Conservation (phyloP, 352 stramenopile species). For the Phytophthora pluvialis region DNA sequence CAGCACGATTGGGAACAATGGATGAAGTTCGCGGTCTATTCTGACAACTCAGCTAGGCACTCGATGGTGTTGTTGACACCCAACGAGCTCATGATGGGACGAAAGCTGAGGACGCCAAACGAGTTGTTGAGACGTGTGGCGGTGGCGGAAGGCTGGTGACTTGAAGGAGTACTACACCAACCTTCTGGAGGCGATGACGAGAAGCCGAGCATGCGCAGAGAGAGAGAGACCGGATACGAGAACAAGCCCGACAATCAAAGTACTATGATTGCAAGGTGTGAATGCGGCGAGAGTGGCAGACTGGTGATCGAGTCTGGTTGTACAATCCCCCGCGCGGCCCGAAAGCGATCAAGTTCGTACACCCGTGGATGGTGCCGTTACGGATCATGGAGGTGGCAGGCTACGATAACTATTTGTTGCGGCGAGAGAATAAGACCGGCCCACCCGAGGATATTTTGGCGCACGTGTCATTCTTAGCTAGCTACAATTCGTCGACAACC, state of each 20-base stretch:
- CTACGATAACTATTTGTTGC: conserved; percentile 1
- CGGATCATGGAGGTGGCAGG: background rate
- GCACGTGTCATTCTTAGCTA: conserved; percentile 4
- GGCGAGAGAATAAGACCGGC: background rate
- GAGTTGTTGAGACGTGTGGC: background rate
- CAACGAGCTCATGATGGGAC: background rate
- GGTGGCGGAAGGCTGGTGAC: background rate
- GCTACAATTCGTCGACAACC: background rate
- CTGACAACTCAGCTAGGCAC: conserved; percentile 1
- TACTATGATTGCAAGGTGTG: background rate
- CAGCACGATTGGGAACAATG: background rate
- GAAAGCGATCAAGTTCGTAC: conserved; percentile 1
- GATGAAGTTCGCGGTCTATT: background rate
- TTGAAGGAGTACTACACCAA: background rate
- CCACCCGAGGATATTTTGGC: background rate
- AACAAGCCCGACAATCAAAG: background rate
- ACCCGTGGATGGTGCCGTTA: conserved; percentile 5
- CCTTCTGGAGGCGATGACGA: background rate
- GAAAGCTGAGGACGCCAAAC: background rate
- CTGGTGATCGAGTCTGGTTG: background rate
- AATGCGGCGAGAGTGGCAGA: no score
- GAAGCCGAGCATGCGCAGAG: background rate
- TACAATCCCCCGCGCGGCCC: background rate
- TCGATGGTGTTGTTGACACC: background rate
- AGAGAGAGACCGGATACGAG: background rate